Evolutionary conservation across 2,329 filamentous ascomycete species (phyloP).

Genomic region (Colletotrichum viniferum): DNA sequence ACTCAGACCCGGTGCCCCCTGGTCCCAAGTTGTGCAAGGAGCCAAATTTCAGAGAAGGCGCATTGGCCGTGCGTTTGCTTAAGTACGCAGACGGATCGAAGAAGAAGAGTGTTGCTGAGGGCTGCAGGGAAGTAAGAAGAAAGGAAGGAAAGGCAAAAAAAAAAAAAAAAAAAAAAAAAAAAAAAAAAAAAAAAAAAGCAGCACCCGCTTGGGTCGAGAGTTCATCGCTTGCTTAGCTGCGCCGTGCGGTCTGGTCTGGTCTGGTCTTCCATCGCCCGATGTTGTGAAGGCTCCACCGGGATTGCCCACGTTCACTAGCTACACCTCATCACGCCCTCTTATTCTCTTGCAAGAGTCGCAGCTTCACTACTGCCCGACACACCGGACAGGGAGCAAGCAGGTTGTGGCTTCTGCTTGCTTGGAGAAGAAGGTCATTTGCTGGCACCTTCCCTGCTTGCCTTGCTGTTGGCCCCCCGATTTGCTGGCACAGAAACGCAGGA

Average conservation of each 20-base stretch:
- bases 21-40: slow-evolving; percentile 10
- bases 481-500: slow-evolving; percentile 9
- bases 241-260: not conserved
- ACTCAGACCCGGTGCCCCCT: not conserved
- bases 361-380: slow-evolving; percentile 1
- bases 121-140: not conserved
- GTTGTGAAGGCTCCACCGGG: not conserved
- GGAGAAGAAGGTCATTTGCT: not conserved
- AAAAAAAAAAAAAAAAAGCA: not conserved
- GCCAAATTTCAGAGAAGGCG: not conserved
- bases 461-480: not conserved
- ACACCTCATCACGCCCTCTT: not conserved
- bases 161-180: not conserved
- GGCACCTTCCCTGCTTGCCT: slow-evolving; percentile 17
- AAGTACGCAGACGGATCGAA: not conserved
- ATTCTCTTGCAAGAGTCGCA: not conserved
- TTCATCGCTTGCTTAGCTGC: slow-evolving; percentile 1
- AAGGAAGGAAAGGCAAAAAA: not conserved
- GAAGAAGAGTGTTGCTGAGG: not conserved
- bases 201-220: not conserved
- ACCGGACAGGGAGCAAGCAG: slow-evolving; percentile 8
- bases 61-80: slow-evolving; percentile 14
- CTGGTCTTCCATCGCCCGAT: not conserved
- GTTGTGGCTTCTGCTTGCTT: not conserved
- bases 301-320: not conserved